These are phyloP conservation scores for Peniophora sp. DNA, from an alignment of 1,284 basidiomycete genomes.

Conservation along the genomic window DNA sequence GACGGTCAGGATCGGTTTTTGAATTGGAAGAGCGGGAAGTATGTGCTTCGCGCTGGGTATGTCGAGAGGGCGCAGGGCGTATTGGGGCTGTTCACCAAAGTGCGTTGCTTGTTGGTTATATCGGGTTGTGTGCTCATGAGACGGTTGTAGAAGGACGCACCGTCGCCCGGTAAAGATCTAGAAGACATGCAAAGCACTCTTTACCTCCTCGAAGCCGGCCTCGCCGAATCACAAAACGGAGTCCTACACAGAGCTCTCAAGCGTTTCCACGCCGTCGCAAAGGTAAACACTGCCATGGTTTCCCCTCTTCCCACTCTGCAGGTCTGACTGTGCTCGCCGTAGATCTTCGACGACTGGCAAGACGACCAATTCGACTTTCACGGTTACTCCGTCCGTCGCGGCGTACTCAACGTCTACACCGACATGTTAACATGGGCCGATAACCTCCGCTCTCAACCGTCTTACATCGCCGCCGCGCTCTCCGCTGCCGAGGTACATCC, in stretches of 20 bases:
- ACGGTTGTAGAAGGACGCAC: conserved; percentile 67
- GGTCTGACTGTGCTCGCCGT: conserved; percentile 4
- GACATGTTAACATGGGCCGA: conserved; percentile 78
- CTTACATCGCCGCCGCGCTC: conserved; percentile 71
- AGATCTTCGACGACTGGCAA: conserved; percentile 84
- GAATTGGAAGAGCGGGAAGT: conserved; percentile 93
- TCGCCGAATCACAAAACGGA: conserved; percentile 58
- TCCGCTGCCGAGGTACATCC: conserved; percentile 52
- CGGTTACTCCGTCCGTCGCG: conserved; percentile 87
- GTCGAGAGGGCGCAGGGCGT: conserved; percentile 68
- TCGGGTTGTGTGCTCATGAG: background rate
- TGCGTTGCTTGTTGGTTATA: conserved; percentile 16
- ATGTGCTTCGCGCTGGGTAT: conserved; percentile 77
- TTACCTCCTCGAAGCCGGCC: conserved; percentile 82
- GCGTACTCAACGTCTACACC: conserved; percentile 77
- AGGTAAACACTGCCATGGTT: no score
- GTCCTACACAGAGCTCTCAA: conserved; percentile 83
- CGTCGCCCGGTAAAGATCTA: conserved; percentile 72
- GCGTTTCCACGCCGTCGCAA: conserved; percentile 73
- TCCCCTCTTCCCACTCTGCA: no score
- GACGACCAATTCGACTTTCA: conserved; percentile 99
- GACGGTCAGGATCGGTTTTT: conserved; percentile 96
- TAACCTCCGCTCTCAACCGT: conserved; percentile 64
- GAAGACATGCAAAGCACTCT: conserved; percentile 95
- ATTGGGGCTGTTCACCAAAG: conserved; percentile 86